Conservation (phyloP, 1,284 basidiomycete genomes). For the Fomitopsis pinicola region DNA sequence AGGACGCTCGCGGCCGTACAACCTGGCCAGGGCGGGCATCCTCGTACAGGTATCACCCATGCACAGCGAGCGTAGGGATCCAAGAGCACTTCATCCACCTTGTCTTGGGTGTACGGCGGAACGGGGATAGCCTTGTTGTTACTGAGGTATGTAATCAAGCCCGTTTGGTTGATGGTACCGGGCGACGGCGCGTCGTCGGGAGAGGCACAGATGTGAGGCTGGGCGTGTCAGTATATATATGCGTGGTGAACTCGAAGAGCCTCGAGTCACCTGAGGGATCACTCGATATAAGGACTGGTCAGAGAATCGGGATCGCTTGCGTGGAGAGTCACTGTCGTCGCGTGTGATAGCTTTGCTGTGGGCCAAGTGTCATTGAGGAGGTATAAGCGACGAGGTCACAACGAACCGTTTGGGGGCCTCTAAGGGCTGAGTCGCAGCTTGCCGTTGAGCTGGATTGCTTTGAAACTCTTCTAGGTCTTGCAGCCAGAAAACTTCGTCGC, state of each 20-base stretch:
- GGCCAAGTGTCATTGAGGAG: too few species aligned
- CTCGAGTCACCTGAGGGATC: slow-evolving; percentile 9
- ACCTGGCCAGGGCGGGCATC: slow-evolving; percentile 45
- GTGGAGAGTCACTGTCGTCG: background rate
- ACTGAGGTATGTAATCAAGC: background rate
- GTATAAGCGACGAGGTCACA: too few species aligned
- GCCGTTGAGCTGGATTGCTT: too few species aligned
- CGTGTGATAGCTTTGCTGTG: too few species aligned
- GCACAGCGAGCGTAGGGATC: slow-evolving; percentile 40
- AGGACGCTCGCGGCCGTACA: slow-evolving; percentile 42
- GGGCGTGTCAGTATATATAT: background rate
- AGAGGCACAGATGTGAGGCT: slow-evolving; percentile 16
- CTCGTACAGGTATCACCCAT: slow-evolving; percentile 65
- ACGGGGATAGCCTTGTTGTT: slow-evolving; percentile 33
- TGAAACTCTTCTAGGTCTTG: slow-evolving; percentile 18
- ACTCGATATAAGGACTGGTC: slow-evolving; percentile 1
- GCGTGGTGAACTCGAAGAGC: background rate
- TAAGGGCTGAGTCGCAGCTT: too few species aligned
- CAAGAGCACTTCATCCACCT: slow-evolving; percentile 21
- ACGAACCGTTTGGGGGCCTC: too few species aligned
- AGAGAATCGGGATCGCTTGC: slow-evolving; percentile 10
- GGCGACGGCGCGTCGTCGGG: background rate
- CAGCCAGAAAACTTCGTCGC: slow-evolving; percentile 8
- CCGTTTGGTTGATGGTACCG: background rate
- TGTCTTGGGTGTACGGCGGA: slow-evolving; percentile 35